Base-by-base conservation (phyloP, 495 filamentous ascomycete species). In the Amniculicola lignicola region DNA sequence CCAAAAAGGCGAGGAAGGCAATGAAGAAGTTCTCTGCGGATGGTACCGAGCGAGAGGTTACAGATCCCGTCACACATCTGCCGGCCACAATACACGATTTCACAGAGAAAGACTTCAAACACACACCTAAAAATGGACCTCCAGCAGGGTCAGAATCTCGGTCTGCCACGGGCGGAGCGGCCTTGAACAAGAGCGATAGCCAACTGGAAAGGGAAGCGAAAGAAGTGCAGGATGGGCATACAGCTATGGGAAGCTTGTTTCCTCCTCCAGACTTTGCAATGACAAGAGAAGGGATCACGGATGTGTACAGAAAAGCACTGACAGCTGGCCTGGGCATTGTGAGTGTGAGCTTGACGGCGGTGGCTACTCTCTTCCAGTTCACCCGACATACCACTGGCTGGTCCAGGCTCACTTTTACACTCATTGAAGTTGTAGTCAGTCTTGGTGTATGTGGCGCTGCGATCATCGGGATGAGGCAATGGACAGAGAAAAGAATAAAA, bases 61-160 rank as follows among this genome's bases (percentile, higher is more conserved):
- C 82, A 4, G 84, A 88, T 67, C 84, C 84, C 0, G 79, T 88
- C 12, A 88, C 84, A 0, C 84, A 88, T 66, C 68, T 88, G 1
- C 82, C 82, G 4, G 72, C 86, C 18, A 67, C 66, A 16, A 80
- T 86, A 31, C 82, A 85, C 61, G 84, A 87, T 59, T 80, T 79
- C 55, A 87, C 83, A 0, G 67, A 73, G 28, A 75, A 79, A 38
- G 79, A 84, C 46, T 68, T 88, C 23, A 71, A 77, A 25, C 69
- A 69, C 3, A 74, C 74, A 1, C 77, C 79, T 16, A 74, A 81
- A 59, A 85, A 85, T 54, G 70, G 76, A 12, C 70, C 77, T 1
- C 69, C 74, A 1, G 64, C 71, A 15, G 77, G 73, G 4, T 48
- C 70, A 18, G 65, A 74, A 18, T 52, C 68, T 31, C 64, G 67